Evolutionary conservation across 1,284 basidiomycete species (phyloP), one percentile per base, ranked within the genome.

Genomic region (Tranzscheliella williamsii): DNA sequence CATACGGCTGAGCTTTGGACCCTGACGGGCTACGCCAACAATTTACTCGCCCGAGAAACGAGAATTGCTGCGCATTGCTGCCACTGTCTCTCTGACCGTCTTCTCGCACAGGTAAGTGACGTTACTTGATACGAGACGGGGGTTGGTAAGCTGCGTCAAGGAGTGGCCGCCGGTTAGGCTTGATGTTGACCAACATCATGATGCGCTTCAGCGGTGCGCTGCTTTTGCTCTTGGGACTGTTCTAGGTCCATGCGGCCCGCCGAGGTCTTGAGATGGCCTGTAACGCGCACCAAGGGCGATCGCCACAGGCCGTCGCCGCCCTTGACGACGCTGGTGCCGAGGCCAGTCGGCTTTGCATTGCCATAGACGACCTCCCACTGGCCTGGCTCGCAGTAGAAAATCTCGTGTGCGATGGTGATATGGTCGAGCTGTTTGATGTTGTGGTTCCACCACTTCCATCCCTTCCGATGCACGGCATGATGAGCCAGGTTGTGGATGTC

Each of bases 371-470:
- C 42, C 32, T 55, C 52, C 52, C 52, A 55, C 39, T 36, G 41
- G 13, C 52, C 52, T 8, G 41, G 40, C 13, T 48, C 39, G 8
- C 21, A 20, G 0, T 17, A 24, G 20, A 48, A 48, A 29, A 55
- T 55, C 33, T 55, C 52, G 41, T 55, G 52, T 35, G 52, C 44
- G n/a, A 55, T 23, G 16, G 32, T 31, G 20, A 55, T 22, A 32
- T 48, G 41, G 22, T 43, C 40, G 24, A 55, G 33, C 26, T 41
- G 48, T 27, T 21, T 32, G 5, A 29, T 24, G n/a, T 24, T 33
- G n/a, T 47, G 31, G 37, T 55, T 55, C 52, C 52, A 55, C 36
- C 37, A 55, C 32, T 48, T 55, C 52, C 52, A 55, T 6, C 29
- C 35, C 7, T 21, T 24, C 11, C 33, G 24, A 17, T 55, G 52